Base-by-base conservation (phyloP, 148 eudicot genomes). In the Rhododendron simsii region DNA sequence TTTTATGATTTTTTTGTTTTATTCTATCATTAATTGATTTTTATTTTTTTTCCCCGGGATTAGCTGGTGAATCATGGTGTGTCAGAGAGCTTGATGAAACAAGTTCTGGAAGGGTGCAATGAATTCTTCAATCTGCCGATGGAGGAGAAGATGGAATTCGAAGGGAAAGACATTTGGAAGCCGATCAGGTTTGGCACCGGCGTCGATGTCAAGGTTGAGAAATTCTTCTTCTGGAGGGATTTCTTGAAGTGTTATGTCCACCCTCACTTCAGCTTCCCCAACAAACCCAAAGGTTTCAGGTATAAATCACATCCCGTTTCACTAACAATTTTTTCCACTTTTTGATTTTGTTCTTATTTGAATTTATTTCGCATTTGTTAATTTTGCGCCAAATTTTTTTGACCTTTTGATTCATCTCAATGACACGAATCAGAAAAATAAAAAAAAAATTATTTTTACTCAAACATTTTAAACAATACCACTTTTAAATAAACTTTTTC, bases 51-150 rank as follows among this genome's bases (percentile, higher is more conserved):
- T 35, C n/a, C 3, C 1, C 0, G n/a, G 30, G 18, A 48, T 65
- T 51, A 94, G 94, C 83, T 94, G 65, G 86, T 94, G 13, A 94
- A 94, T 47, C 98, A 94, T 85, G 94, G 92, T 1, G 89, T 94
- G 33, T 88, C 92, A 15, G 91, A 92, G 86, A 83, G 76, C 51
- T 21, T 91, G 81, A 90, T 88, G 90, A 86, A 84, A 28, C 84
- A 44, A 21, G 71, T 90, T 79, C 78, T 92, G 11, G 91, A 94
- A 16, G 89, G 33, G 9, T 67, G 84, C 15, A 13, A 84, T 2
- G 89, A 85, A 30, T 93, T 94, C 39, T 92, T 92, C 85, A 73
- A 91, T 91, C 78, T 92, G 86, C 71, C 87, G 3, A 90, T 87
- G 51, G 94, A 91, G 81, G 94, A 93, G 48, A 94, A 93, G 86